phyloP scores from a whole-genome alignment of 176 grass and related monocot species.

The Alloteropsis semialata region DNA sequence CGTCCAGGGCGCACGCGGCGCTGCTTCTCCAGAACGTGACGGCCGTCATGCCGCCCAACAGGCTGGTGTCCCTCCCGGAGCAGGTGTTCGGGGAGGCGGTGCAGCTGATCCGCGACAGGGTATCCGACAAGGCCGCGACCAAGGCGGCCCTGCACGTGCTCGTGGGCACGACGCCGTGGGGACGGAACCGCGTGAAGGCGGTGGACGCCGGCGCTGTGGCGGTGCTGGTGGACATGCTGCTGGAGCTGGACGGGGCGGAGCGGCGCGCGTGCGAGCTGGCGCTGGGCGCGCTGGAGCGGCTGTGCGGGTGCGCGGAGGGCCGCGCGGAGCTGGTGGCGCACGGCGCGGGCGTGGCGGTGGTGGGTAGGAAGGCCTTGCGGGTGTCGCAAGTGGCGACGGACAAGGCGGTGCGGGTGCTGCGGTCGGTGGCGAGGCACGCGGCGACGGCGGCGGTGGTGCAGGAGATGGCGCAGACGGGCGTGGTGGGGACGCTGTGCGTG shows the following conservation, averaged over 20 bases:
- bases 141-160: constrained; percentile 63
- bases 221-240: constrained; percentile 45
- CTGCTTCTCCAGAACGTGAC: constrained; percentile 37
- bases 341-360: constrained; percentile 50
- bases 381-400: constrained; percentile 44
- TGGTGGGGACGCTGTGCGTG: constrained; percentile 48
- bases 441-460: constrained; percentile 51
- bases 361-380: constrained; percentile 34
- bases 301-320: constrained; percentile 78
- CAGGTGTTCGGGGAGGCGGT: constrained; percentile 41
- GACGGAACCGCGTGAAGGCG: constrained; percentile 64
- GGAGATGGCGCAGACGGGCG: constrained; percentile 62
- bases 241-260: background rate
- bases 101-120: constrained; percentile 37
- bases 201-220: constrained; percentile 55
- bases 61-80: constrained; percentile 23
- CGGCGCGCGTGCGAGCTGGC: constrained; percentile 54
- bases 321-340: constrained; percentile 60
- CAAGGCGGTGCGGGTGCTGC: constrained; percentile 53
- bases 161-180: constrained; percentile 4
- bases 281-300: constrained; percentile 54
- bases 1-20: constrained; percentile 39
- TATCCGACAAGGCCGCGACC: constrained; percentile 13
- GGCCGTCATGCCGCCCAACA: constrained; percentile 17
- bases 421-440: constrained; percentile 48